Conservation (phyloP, 2,329 filamentous ascomycete genomes). For the Coleophoma eucalyptorum region DNA sequence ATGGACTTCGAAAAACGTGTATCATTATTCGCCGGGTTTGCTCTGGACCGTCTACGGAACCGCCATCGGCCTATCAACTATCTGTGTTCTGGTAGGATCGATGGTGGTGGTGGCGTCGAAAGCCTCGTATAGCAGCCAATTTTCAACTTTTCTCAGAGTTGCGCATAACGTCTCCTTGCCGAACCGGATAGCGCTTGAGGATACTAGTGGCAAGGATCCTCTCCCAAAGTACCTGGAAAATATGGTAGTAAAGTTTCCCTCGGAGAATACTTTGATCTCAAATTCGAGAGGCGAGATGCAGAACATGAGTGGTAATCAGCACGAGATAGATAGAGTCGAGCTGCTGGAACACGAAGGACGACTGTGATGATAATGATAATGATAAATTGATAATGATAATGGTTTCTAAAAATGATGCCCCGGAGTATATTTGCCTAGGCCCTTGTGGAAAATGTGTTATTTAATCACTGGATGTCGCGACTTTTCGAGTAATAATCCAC, state of each 20-base stretch:
- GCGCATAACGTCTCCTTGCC: neutral
- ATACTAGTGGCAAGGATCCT: neutral
- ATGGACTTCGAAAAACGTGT: neutral
- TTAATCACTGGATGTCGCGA: too few species aligned
- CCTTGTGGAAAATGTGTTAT: too few species aligned
- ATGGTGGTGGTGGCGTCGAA: neutral
- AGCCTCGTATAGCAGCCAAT: neutral
- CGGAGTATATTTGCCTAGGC: too few species aligned
- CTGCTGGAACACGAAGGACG: too few species aligned
- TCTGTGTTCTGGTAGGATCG: neutral
- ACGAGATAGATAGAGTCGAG: too few species aligned
- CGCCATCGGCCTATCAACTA: neutral
- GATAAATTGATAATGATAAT: too few species aligned
- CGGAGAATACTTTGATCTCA: too few species aligned
- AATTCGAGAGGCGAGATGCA: too few species aligned
- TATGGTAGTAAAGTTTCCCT: neutral
- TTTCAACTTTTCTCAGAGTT: neutral
- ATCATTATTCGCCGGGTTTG: neutral
- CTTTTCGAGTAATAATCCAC: too few species aligned
- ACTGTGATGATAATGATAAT: too few species aligned
- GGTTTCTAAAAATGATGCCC: too few species aligned
- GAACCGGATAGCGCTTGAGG: neutral
- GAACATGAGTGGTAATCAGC: too few species aligned
- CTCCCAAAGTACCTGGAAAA: neutral
- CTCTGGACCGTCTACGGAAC: neutral